These are phyloP conservation scores for Neonothopanus nambi DNA, from an alignment of 1,284 basidiomycete species.

Conservation along the genomic window DNA sequence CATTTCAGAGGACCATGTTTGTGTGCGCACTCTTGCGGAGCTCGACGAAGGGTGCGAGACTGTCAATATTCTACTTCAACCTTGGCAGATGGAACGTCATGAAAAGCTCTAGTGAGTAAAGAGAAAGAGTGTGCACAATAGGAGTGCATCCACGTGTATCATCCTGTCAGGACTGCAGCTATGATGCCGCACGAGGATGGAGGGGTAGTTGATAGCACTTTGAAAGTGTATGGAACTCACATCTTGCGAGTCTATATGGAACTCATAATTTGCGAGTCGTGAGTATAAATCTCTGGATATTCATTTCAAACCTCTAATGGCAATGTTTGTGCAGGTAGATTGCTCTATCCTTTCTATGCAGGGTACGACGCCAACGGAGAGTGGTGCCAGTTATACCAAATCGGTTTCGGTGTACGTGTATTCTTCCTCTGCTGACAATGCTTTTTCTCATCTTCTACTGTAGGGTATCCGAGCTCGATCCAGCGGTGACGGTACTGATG, in stretches of 20 bases:
- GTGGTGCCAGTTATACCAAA: constrained; percentile 33
- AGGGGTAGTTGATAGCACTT: constrained; percentile 3
- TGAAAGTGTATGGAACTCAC: constrained; percentile 7
- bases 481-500: constrained; percentile 24
- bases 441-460: neutral
- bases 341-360: constrained; percentile 25
- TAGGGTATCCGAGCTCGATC: constrained; percentile 25
- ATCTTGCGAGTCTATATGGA: too few relatives aligned
- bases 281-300: neutral
- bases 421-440: neutral
- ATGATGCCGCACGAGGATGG: constrained; percentile 6
- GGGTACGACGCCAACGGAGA: constrained; percentile 29
- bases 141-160: neutral
- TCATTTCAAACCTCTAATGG: neutral
- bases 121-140: neutral
- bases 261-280: constrained; percentile 12
- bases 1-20: constrained; percentile 1
- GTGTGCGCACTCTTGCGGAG: neutral
- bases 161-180: constrained; percentile 10
- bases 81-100: neutral
- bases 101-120: constrained; percentile 8
- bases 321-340: constrained; percentile 1
- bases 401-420: constrained; percentile 25
- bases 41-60: neutral
- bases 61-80: neutral